These are phyloP conservation scores for Nicotiana rustica DNA, from an alignment of 305 asterid genomes.

Conservation along the genomic window DNA sequence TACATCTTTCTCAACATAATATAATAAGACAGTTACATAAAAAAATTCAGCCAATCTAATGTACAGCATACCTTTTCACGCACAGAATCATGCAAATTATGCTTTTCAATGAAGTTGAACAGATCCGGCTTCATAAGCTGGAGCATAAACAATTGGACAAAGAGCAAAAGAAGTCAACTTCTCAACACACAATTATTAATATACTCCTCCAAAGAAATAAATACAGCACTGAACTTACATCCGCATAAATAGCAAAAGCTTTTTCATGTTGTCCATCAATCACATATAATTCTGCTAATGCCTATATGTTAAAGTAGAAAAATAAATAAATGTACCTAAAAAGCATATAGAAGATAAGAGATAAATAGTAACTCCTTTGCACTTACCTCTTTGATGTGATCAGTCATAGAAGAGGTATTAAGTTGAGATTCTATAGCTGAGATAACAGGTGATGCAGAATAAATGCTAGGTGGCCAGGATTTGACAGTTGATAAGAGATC, in stretches of 20 bases:
- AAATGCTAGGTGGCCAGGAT: slow-evolving; percentile 85
- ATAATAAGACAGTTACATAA: slow-evolving; percentile 6
- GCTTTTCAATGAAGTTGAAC: slow-evolving; percentile 94
- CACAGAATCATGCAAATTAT: slow-evolving; percentile 82
- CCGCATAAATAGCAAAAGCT: slow-evolving; percentile 92
- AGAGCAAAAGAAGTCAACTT: slow-evolving; percentile 34
- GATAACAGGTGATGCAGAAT: slow-evolving; percentile 82
- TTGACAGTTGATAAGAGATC: slow-evolving; percentile 88
- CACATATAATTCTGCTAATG: slow-evolving; percentile 87
- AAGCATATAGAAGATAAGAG: slow-evolving; percentile 20
- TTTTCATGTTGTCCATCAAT: slow-evolving; percentile 89
- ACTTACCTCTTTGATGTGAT: slow-evolving; percentile 85
- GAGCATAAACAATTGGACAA: slow-evolving; percentile 41
- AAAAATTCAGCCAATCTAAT: neutral
- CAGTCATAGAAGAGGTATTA: slow-evolving; percentile 82
- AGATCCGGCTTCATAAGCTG: slow-evolving; percentile 91
- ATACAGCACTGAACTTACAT: slow-evolving; percentile 64
- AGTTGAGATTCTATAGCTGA: slow-evolving; percentile 95
- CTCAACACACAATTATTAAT: slow-evolving; percentile 38
- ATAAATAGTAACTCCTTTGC: slow-evolving; percentile 37
- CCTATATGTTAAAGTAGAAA: slow-evolving; percentile 54
- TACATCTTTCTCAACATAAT: slow-evolving; percentile 15
- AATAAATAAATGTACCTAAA: slow-evolving; percentile 33
- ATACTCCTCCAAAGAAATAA: slow-evolving; percentile 27
- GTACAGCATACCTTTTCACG: slow-evolving; percentile 76